Evolutionary conservation across 306 rosid genomes (phyloP).

Genomic region (Citrullus mucosospermus): DNA sequence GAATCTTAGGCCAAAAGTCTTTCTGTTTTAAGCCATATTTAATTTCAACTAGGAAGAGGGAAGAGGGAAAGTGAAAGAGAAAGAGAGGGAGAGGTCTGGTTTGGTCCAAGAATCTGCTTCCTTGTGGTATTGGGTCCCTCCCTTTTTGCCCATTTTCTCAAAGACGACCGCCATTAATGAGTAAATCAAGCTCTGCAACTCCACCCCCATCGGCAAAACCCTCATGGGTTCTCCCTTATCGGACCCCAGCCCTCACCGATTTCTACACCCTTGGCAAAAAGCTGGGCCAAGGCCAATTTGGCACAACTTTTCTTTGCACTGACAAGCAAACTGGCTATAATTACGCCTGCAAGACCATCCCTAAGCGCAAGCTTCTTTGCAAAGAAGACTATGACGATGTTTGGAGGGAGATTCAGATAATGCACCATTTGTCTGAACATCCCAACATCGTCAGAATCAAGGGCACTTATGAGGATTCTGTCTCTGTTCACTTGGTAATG

Average conservation of each 20-base stretch:
- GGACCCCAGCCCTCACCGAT: slow-evolving; percentile 24
- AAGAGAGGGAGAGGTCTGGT: background rate
- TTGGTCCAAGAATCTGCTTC: slow-evolving; percentile 7
- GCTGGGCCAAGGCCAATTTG: slow-evolving; percentile 39
- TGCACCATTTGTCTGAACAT: slow-evolving; percentile 40
- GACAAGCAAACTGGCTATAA: slow-evolving; percentile 15
- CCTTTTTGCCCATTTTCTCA: background rate
- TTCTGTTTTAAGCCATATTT: background rate
- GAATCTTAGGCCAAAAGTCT: background rate
- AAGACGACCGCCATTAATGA: slow-evolving; percentile 11
- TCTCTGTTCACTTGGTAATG: slow-evolving; percentile 29
- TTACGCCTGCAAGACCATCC: slow-evolving; percentile 37
- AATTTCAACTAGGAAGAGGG: background rate
- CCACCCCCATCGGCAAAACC: slow-evolving; percentile 12
- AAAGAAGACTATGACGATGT: slow-evolving; percentile 30
- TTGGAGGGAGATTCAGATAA: slow-evolving; percentile 43
- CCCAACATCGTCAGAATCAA: slow-evolving; percentile 30
- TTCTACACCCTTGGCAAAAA: slow-evolving; percentile 20
- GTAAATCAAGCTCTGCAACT: slow-evolving; percentile 17
- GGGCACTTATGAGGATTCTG: slow-evolving; percentile 26
- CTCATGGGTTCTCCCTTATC: slow-evolving; percentile 30
- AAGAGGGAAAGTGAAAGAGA: background rate
- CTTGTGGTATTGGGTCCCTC: background rate
- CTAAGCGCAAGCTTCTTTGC: slow-evolving; percentile 35
- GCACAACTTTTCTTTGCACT: slow-evolving; percentile 30